Base-by-base conservation (phyloP, 345 rosid species). In the Pugionium cornutum region DNA sequence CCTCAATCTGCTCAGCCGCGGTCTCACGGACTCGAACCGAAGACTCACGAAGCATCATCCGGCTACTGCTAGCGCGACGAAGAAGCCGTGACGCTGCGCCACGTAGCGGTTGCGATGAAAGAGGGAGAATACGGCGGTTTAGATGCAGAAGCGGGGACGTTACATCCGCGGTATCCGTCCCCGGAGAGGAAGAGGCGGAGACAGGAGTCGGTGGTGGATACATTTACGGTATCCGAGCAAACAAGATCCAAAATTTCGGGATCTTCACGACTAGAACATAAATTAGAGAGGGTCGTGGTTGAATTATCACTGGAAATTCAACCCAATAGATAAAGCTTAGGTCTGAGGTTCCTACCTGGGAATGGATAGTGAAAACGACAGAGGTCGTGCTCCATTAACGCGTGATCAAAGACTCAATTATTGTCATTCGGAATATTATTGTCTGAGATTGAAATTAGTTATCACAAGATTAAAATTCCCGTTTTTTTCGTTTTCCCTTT, bases 1-100 rank as follows among this genome's bases (percentile, higher is more conserved):
- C 89, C 69, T 89, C 95, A 28, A 92, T 85, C 79, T 92, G 95
- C 77, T 87, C 96, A 2, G 95, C 95, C 3, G 96, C 95, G 41
- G 74, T 76, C 64, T 89, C 96, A 4, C 96, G 83, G 27, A 92
- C 95, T 46, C 82, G 82, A 47, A 86, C 81, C 9, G 98, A 92
- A 1, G 92, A 85, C 53, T 79, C 95, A 0, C 89, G 80, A 11
- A 91, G 86, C 96, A 89, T 80, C 91, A 89, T 41, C 9, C 83
- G 77, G 9, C 81, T 85, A 62, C 80, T 82, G 54, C 91, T 87
- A 40, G 95, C 86, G 2, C 81, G 83, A 4, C 95, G 89, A 8
- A 91, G 83, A 57, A 89, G 77, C 40, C 95, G 75, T 1, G 87
- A 83, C 6, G 94, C 90, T 1, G 83, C 80, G 1, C 79, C 88